Evolutionary conservation across 768 basidiomycete genomes (phyloP).

Genomic region (Boletus rex-veris): DNA sequence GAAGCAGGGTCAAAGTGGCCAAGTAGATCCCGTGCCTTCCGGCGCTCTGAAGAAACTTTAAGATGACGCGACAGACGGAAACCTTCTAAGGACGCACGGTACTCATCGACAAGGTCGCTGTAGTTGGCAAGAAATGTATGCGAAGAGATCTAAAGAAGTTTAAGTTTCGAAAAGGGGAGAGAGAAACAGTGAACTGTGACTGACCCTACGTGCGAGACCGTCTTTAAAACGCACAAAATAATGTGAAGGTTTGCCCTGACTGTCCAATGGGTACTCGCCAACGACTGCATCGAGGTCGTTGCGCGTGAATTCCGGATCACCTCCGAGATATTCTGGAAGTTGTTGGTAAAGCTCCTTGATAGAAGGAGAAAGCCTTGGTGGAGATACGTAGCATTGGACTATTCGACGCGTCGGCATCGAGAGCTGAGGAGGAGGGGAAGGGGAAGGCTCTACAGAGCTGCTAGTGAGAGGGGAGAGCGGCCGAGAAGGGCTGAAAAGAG

Average conservation of each 20-base stretch:
- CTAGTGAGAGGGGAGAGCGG: conserved; percentile 12
- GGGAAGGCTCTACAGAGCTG: conserved; percentile 8
- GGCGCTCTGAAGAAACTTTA: conserved; percentile 39
- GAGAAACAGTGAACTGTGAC: conserved; percentile 11
- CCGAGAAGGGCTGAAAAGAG: conserved; percentile 13
- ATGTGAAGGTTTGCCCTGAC: conserved; percentile 37
- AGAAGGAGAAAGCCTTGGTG: conserved; percentile 37
- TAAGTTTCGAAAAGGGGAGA: background rate
- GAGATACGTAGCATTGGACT: conserved; percentile 33
- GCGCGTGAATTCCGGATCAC: conserved; percentile 30
- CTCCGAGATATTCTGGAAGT: conserved; percentile 33
- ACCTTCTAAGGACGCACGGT: conserved; percentile 41
- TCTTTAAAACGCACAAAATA: conserved; percentile 60
- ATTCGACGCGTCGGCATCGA: conserved; percentile 13
- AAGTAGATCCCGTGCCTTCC: conserved; percentile 41
- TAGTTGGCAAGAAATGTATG: conserved; percentile 37
- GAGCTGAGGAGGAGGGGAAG: conserved; percentile 3
- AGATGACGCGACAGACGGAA: conserved; percentile 4
- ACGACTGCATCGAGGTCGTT: conserved; percentile 46
- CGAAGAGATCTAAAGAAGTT: conserved; percentile 40
- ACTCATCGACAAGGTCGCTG: conserved; percentile 49
- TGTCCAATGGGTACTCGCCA: conserved; percentile 45
- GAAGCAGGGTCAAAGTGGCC: conserved; percentile 60
- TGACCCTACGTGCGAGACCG: conserved; percentile 59
- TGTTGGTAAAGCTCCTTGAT: conserved; percentile 43